Evolutionary conservation across 352 stramenopile species (phyloP).

Genomic region (Lagenidium sp.): DNA sequence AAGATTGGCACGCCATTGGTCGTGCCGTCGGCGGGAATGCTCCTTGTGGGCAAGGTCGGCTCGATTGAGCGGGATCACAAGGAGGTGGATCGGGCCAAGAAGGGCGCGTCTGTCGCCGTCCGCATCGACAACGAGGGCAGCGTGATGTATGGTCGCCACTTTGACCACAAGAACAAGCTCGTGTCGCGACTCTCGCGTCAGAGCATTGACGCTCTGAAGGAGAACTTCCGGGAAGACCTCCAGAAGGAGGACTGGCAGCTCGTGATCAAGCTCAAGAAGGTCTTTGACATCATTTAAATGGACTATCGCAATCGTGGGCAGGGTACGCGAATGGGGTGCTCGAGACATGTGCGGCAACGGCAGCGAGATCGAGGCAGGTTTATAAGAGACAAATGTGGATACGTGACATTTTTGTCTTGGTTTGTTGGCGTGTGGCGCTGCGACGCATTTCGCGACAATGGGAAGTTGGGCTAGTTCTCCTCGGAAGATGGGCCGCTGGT

Average conservation of each 20-base stretch:
- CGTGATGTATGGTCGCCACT: conserved; percentile 97
- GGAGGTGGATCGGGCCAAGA: conserved; percentile 92
- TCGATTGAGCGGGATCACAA: conserved; percentile 97
- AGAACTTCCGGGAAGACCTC: conserved; percentile 97
- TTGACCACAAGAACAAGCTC: conserved; percentile 89
- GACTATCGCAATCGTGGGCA: neutral
- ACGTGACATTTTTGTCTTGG: too few species aligned
- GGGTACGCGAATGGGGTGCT: too few species aligned
- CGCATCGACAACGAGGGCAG: conserved; percentile 95
- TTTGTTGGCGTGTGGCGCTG: too few species aligned
- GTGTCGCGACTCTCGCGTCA: conserved; percentile 83
- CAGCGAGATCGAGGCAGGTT: too few species aligned
- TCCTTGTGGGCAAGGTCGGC: conserved; percentile 92
- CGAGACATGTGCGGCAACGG: too few species aligned
- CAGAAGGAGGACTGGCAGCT: conserved; percentile 98
- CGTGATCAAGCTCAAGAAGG: conserved; percentile 99
- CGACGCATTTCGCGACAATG: too few species aligned
- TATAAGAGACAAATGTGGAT: too few species aligned
- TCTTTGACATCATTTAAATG: conserved; percentile 96
- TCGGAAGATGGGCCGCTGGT: too few species aligned
- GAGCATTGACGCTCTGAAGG: conserved; percentile 98
- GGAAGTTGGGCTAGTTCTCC: too few species aligned
- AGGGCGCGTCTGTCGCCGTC: conserved; percentile 91
- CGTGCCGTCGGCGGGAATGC: conserved; percentile 52
- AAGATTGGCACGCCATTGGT: conserved; percentile 97